Base-by-base conservation (phyloP, 352 stramenopile species). In the Pythium sp. region DNA sequence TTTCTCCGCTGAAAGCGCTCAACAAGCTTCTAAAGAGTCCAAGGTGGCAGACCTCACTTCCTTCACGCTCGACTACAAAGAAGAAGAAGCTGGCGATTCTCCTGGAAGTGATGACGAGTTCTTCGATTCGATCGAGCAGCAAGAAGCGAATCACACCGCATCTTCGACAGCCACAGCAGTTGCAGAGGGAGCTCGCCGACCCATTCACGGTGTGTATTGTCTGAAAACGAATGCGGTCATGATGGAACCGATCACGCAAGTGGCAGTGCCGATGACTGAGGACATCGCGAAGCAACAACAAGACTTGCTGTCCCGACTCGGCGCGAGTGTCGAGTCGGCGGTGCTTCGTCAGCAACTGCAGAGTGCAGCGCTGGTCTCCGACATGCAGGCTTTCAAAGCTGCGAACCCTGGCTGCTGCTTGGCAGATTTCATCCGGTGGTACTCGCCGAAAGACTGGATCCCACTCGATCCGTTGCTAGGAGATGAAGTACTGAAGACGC, bases 341-440 rank as follows among this genome's bases (percentile, higher is more conserved):
- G 81, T 86, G 59, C 68, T 93, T 18, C 80, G 87, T 0, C 87
- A 93, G 58, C 82, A 93, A 54, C 81, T 95, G 30, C 85, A 93
- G 65, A 93, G 84, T 62, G 80, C 78, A 20, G 73, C 81, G 18
- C 64, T 95, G 36, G 69, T 95, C 0, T 93, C 87, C 4, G 87
- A 93, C 54, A 95, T 95, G 87, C 85, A 93, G 76, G 82, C 87
- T 0, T 95, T 95, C 62, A 95, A 95, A 65, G 87, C 87, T 53
- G 84, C 87, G 8, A 95, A 95, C 43, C 82, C 85, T 18, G 73
- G 72, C 2, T 74, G 72, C 22, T 92, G 78, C 36, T 71, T 95
- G 5, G 81, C 81, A 5, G 87, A 95, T 64, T 95, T 95, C 34
- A 89, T 95, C 49, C 86, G 86, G 1, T 93, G 85, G 85, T 93